Percentiles rank a stretch among this genome's conserved stretches.
Evolutionary conservation across 1,284 basidiomycete species (phyloP).

Genomic region (Malassezia restricta): DNA sequence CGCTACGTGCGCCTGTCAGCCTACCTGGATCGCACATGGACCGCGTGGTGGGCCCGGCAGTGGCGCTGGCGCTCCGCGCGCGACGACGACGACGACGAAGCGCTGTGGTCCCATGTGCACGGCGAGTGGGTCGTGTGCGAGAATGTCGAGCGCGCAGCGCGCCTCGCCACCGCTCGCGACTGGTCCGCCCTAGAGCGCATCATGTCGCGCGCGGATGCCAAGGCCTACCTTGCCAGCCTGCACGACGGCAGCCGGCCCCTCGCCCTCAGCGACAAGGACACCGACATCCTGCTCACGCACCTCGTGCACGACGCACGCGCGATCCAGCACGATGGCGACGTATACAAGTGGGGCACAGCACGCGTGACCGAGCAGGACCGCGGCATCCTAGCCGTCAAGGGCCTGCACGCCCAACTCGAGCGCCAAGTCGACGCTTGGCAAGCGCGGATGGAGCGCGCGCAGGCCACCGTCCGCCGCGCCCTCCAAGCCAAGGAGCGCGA

Average conservation of each 20-base stretch:
- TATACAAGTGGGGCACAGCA: not conserved
- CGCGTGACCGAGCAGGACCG: constrained; percentile 51
- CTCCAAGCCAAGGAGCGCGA: constrained; percentile 59
- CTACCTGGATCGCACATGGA: not conserved
- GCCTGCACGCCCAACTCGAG: constrained; percentile 57
- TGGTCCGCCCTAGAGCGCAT: not conserved
- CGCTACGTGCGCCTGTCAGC: not conserved
- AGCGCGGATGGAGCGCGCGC: constrained; percentile 59
- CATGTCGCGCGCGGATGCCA: constrained; percentile 2
- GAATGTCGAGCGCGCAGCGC: constrained; percentile 51
- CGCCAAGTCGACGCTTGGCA: constrained; percentile 59
- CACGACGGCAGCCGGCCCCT: not conserved
- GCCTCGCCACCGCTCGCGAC: not conserved
- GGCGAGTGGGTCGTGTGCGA: constrained; percentile 66
- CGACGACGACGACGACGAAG: constrained; percentile 52
- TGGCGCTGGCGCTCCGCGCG: constrained; percentile 16
- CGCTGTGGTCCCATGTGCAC: constrained; percentile 56
- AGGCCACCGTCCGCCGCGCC: constrained; percentile 56
- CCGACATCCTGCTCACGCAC: constrained; percentile 52
- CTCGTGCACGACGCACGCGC: constrained; percentile 62
- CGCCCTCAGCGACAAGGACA: not conserved
- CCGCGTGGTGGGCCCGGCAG: not conserved
- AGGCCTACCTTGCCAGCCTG: not conserved
- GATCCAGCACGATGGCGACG: constrained; percentile 52
- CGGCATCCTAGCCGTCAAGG: constrained; percentile 62